A percentile compares a stretch with the other conserved stretches of the same genome.
phyloP scores from a whole-genome alignment of 2,329 filamentous ascomycete genomes.

The Pseudogymnoascus sp. region DNA sequence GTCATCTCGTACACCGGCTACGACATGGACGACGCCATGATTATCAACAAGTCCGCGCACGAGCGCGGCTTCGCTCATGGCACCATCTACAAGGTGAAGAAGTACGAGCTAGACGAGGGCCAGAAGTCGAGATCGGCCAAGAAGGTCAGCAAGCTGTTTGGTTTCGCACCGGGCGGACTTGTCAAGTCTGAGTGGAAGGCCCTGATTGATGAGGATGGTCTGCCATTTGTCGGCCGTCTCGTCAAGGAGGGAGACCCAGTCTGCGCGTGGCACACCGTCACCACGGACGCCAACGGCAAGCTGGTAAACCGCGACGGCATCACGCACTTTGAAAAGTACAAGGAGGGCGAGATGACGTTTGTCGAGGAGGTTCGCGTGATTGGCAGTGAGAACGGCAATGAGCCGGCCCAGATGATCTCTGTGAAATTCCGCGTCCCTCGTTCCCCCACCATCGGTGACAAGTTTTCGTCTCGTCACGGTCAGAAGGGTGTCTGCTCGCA shows the following conservation, averaged over 20 bases:
- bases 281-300: slow-evolving; percentile 67
- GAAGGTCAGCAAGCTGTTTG: slow-evolving; percentile 75
- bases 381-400: slow-evolving; percentile 73
- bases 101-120: slow-evolving; percentile 72
- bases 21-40: slow-evolving; percentile 99
- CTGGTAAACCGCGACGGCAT: slow-evolving; percentile 79
- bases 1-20: slow-evolving; percentile 99
- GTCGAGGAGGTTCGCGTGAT: slow-evolving; percentile 90
- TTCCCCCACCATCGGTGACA: slow-evolving; percentile 90
- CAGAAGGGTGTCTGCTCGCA: slow-evolving; percentile 97
- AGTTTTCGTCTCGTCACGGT: slow-evolving; percentile 96
- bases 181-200: slow-evolving; percentile 64
- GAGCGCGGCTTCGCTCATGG: slow-evolving; percentile 94
- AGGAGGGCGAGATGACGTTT: slow-evolving; percentile 80
- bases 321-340: slow-evolving; percentile 89
- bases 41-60: slow-evolving; percentile 93
- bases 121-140: slow-evolving; percentile 58
- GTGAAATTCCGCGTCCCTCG: slow-evolving; percentile 90
- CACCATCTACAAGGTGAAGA: slow-evolving; percentile 96
- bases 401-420: slow-evolving; percentile 80
- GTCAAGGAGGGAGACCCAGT: slow-evolving; percentile 77
- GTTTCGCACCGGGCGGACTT: slow-evolving; percentile 73
- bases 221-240: slow-evolving; percentile 72
- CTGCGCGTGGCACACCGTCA: slow-evolving; percentile 84
- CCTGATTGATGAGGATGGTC: slow-evolving; percentile 77